Evolutionary conservation across 2,329 filamentous ascomycete species (phyloP), one percentile per base, ranked within the genome.

Genomic region (Aspergillus tanneri): DNA sequence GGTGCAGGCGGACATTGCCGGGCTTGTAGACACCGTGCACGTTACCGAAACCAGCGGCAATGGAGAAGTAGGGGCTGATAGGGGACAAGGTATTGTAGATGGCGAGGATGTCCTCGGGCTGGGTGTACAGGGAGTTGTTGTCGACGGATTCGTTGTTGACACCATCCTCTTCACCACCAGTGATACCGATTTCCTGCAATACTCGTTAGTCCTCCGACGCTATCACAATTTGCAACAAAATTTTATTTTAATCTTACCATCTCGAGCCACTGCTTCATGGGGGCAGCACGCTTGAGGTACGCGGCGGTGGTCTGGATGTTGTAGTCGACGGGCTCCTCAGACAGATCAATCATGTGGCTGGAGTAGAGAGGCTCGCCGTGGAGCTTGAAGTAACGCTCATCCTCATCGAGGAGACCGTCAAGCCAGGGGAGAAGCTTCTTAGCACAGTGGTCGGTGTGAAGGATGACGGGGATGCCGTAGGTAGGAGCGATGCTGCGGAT

Each of bases 21-120:
- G 91, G 90, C 83, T 96, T 95, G 85, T 97, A 97, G 66, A 99
- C 92, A 74, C 93, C 93, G 81, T 99, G 93, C 53, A 97, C 93
- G 75, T 99, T 99, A 63, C 93, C 93, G 79, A 99, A 99, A 62
- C 90, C 93, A 67, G 93, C 93, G 61, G 92, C 92, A 66, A 97
- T 96, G 70, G 89, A 95, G 83, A 97, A 99, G 83, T 95, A 95
- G 60, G 89, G 87, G 61, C 87, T 92, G 79, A 97, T 90, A 61
- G 87, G 78, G 57, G 82, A 80, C 61, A 99, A 85, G 48, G 87
- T 84, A 74, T 91, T 85, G 81, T 92, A 88, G 78, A 96, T 95
- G 68, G 86, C 81, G 76, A 88, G 86, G 73, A 96, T 95, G 67
- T 96, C 92, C 79, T 96, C 90, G 60, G 92, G 92, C 77, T 99